phyloP scores from a whole-genome alignment of 140 eudicot species.

The Oenanthe javanica region DNA sequence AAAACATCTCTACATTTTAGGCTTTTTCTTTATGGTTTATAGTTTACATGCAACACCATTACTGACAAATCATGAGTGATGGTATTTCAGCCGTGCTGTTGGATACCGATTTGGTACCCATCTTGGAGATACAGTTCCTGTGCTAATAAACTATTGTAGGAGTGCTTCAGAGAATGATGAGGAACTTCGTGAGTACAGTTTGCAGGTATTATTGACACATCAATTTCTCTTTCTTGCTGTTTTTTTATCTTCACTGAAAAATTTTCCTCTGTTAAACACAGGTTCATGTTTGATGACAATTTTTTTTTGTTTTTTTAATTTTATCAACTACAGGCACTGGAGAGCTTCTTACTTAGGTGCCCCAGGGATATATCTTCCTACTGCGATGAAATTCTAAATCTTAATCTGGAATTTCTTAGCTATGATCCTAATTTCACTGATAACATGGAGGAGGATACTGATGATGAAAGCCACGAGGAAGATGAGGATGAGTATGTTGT shows the following conservation, averaged over 20 bases:
- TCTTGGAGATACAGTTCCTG: slow-evolving; percentile 94
- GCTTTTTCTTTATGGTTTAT: neutral
- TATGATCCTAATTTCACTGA: slow-evolving; percentile 97
- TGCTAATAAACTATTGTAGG: slow-evolving; percentile 70
- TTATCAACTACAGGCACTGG: slow-evolving; percentile 61
- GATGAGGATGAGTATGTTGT: slow-evolving; percentile 92
- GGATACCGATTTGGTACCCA: slow-evolving; percentile 99
- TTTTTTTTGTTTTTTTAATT: neutral
- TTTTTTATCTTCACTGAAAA: neutral
- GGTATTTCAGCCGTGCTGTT: slow-evolving; percentile 70
- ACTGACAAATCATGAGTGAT: neutral
- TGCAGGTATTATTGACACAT: slow-evolving; percentile 52
- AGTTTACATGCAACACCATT: neutral
- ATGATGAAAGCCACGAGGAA: slow-evolving; percentile 71
- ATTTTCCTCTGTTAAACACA: neutral
- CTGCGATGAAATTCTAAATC: slow-evolving; percentile 78
- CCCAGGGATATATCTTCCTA: slow-evolving; percentile 84
- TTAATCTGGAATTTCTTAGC: slow-evolving; percentile 80
- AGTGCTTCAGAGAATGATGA: slow-evolving; percentile 97
- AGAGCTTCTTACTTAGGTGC: slow-evolving; percentile 93
- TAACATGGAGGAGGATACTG: slow-evolving; percentile 95
- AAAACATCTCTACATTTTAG: neutral
- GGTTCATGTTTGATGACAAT: neutral
- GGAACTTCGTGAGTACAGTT: slow-evolving; percentile 98
- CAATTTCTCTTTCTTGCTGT: neutral